Evolutionary conservation across 2,329 filamentous ascomycete species (phyloP), one percentile per base, ranked within the genome.

Genomic region (Dichotomopilus funicola): DNA sequence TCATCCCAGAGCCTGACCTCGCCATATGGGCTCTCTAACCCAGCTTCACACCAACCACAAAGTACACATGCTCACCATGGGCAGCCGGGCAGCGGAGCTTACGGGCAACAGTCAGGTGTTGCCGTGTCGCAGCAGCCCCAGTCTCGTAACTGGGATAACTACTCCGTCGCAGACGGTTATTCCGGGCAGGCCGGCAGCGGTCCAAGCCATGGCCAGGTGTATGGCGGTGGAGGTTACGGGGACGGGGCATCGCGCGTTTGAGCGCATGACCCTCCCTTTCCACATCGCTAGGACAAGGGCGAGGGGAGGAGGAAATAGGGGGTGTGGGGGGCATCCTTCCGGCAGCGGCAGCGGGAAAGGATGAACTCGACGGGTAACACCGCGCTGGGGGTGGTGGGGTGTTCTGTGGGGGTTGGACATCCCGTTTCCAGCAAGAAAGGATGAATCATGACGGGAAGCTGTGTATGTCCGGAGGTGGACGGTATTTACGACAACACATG

Each of bases 141-240:
- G n/a, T 48, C 57, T 3, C 53, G 62, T 10, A 59, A 37, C 45
- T 65, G 64, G 64, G 64, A 65, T 11, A 43, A 44, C 36, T 65
- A 65, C 45, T 53, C 62, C 6, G 59, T 63, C 11, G 42, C 59
- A 3, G 63, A 63, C 5, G 53, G 53, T 19, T 65, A 64, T 37
- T 27, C 58, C 10, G 36, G 59, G 2, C 59, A 61, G 36, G 10
- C 53, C 2, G 42, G 45, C 36, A 37, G 51, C 42, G 53, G 56
- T 37, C 57, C 57, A 36, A 59, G 71, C 36, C 75, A 75, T 47
- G 47, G 59, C 9, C 57, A 59, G 45, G 60, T 62, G 19, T 65
- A 64, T 43, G 59, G 61, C 31, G 55, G 59, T 38, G 58, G 59
- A 41, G 53, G 54, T 5, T 65, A 65, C 37, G 63, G 58, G 11